Base-by-base conservation (phyloP, 1,139 yeast genomes). In the Tardiomyces depauwii region DNA sequence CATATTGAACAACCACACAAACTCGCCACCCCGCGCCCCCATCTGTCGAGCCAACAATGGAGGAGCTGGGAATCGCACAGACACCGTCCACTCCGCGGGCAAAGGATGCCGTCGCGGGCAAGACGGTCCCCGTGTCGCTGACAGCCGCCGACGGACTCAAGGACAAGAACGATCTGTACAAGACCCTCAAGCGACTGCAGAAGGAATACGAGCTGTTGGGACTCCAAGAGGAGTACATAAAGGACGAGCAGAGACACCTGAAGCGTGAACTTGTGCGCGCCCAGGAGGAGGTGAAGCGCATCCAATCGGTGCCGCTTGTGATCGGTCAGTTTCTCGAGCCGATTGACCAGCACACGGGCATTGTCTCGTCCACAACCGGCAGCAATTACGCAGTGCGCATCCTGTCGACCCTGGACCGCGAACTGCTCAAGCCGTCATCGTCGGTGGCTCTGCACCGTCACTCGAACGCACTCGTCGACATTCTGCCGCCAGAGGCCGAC, bases 251-350 rank as follows among this genome's bases (percentile, higher is more conserved):
- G 62, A 89, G 95, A 59, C 94, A 88, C 64, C 32, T 93, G 62
- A 89, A 87, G 62, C 76, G 97, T 55, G 99, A 93, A 68, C 75
- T 93, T 48, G 81, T 89, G 42, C 80, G 97, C 56, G 98, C 98
- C 1, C 98, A 93, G 65, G 98, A 93, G 66, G 99, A 93, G 66
- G 98, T 91, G 44, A 91, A 91, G 66, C 78, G 96, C 58, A 93
- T 93, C 63, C 95, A 91, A 62, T 85, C 96, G 2, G 99, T 93
- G 44, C 99, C 99, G 16, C 73, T 93, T 53, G 98, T 93, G 30
- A 93, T 93, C 67, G 99, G 99, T 19, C 98, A 93, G 68, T 93
- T 93, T 59, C 73, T 93, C 57, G 99, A 93, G 65, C 96, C 98
- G 49, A 89, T 93, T 56, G 99, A 93, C 66, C 94, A 89, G 64